Evolutionary conservation across 169 alveolate species (phyloP).

Genomic region (Cryptosporidium muris): DNA sequence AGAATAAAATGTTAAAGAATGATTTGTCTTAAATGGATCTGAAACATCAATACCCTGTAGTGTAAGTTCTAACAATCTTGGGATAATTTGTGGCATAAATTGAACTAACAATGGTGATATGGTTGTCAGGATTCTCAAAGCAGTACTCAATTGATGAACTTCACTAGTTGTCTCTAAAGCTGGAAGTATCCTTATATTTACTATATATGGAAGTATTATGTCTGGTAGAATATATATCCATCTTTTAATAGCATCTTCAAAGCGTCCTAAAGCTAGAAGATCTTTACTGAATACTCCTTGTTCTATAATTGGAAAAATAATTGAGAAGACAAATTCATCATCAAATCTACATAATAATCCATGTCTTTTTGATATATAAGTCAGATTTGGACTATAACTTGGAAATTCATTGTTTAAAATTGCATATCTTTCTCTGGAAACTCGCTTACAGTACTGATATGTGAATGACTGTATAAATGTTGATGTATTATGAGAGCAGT

Average conservation of each 20-base stretch:
- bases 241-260: conserved; percentile 54
- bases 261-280: conserved; percentile 36
- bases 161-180: conserved; percentile 50
- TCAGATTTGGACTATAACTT: background rate
- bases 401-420: background rate
- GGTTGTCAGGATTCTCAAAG: conserved; percentile 51
- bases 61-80: conserved; percentile 28
- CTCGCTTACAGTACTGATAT: conserved; percentile 62
- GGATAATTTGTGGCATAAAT: conserved; percentile 48
- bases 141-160: conserved; percentile 51
- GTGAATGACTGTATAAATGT: conserved; percentile 58
- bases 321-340: conserved; percentile 42
- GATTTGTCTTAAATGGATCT: conserved; percentile 60
- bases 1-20: conserved; percentile 29
- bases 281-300: conserved; percentile 68
- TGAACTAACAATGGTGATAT: conserved; percentile 49
- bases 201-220: conserved; percentile 9
- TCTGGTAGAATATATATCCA: conserved; percentile 67
- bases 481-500: conserved; percentile 60
- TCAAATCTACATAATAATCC: conserved; percentile 40
- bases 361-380: background rate
- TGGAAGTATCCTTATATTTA: conserved; percentile 42
- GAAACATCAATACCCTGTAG: conserved; percentile 63
- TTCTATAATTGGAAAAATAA: conserved; percentile 51
- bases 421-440: conserved; percentile 36